Evolutionary conservation across 2,329 filamentous ascomycete genomes (phyloP).

Genomic region (Apiospora phragmitis): DNA sequence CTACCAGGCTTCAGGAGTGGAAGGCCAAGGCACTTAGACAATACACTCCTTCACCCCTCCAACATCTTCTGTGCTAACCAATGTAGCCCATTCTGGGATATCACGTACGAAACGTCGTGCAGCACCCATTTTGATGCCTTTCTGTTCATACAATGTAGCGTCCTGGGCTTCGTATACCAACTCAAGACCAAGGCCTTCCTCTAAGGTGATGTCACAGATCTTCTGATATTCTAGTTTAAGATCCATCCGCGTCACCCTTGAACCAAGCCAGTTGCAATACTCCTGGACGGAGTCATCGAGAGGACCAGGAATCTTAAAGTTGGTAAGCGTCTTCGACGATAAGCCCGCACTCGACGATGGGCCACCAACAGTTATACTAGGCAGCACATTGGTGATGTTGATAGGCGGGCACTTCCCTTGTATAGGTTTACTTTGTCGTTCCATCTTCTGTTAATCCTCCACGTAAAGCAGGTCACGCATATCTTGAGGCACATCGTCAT

Average conservation of each 20-base stretch:
- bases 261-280: constrained; percentile 4
- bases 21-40: no score
- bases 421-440: neutral
- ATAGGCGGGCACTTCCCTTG: neutral
- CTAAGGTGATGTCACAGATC: neutral
- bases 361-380: no score
- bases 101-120: constrained; percentile 31
- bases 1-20: no score
- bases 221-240: neutral
- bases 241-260: neutral
- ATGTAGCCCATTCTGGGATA: constrained; percentile 26
- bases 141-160: constrained; percentile 29
- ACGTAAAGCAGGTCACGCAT: neutral
- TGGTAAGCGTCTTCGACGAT: neutral
- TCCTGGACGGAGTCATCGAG: neutral
- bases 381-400: neutral
- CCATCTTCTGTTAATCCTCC: neutral
- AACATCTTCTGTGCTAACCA: neutral
- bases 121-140: constrained; percentile 30
- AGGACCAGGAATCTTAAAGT: neutral
- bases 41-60: no score
- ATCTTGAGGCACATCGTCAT: neutral
- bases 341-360: no score
- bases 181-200: constrained; percentile 24
- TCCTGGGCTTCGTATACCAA: constrained; percentile 31